Evolutionary conservation across 2,329 filamentous ascomycete species (phyloP).

Genomic region (Exophiala lecanii-corni): DNA sequence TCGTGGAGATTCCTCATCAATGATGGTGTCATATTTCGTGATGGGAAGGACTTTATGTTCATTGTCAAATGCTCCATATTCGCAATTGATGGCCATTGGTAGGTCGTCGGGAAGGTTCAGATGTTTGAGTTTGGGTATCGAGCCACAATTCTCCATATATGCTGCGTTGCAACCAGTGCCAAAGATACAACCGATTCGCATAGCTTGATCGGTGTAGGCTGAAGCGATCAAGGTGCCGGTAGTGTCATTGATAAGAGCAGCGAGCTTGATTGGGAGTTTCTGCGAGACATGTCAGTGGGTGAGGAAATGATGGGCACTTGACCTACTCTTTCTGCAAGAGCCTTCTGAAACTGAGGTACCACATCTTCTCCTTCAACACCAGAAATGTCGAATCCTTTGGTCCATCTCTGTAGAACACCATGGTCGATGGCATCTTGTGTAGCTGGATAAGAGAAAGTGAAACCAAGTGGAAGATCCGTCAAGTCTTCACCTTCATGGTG

Average conservation of each 20-base stretch:
- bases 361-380: conserved; percentile 89
- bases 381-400: conserved; percentile 92
- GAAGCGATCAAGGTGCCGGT: conserved; percentile 96
- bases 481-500: conserved; percentile 67
- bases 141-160: conserved; percentile 91
- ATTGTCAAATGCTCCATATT: conserved; percentile 96
- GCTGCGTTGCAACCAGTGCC: conserved; percentile 97
- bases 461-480: conserved; percentile 69
- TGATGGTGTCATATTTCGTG: conserved; percentile 78
- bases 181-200: conserved; percentile 97
- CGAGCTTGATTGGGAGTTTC: conserved; percentile 65
- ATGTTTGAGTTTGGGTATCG: conserved; percentile 88
- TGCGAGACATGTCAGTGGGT: conserved; percentile 6
- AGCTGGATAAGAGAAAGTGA: conserved; percentile 94
- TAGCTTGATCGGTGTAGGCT: conserved; percentile 86
- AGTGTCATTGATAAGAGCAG: conserved; percentile 94
- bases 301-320: not conserved
- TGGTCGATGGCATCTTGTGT: conserved; percentile 92
- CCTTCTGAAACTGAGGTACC: conserved; percentile 79
- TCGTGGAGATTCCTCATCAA: conserved; percentile 86
- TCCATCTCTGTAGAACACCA: conserved; percentile 90
- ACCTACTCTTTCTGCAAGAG: conserved; percentile 63
- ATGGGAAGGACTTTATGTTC: conserved; percentile 81
- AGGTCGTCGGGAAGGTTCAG: conserved; percentile 79
- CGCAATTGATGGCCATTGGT: conserved; percentile 94